A percentile compares a stretch with the other conserved stretches of the same genome.
phyloP scores from a whole-genome alignment of 75 land plant genomes.

The Selaginella tamariscina region DNA sequence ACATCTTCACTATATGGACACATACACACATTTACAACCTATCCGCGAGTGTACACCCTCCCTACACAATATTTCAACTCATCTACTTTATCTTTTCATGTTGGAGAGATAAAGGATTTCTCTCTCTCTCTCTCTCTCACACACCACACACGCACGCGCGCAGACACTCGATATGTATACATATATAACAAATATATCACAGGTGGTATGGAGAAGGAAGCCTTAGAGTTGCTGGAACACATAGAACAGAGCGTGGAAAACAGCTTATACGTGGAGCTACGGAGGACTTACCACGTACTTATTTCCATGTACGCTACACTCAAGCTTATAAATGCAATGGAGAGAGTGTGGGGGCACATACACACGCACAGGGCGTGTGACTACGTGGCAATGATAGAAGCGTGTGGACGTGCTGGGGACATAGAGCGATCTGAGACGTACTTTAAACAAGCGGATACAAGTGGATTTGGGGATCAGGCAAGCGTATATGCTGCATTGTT shows the following conservation, averaged over 20 bases:
- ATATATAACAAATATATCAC: too few species aligned
- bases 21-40: too few species aligned
- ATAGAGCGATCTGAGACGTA: neutral
- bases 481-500: neutral
- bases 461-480: neutral
- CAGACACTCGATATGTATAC: too few species aligned
- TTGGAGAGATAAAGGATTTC: too few species aligned
- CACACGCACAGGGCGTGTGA: neutral
- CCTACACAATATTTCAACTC: too few species aligned
- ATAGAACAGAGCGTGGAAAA: neutral
- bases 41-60: too few species aligned
- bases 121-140: too few species aligned
- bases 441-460: neutral
- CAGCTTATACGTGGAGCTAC: neutral
- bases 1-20: too few species aligned
- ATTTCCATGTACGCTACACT: neutral
- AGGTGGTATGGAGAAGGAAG: neutral
- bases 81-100: too few species aligned
- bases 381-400: neutral
- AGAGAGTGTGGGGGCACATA: neutral
- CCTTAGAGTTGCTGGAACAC: neutral
- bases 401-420: neutral
- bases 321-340: neutral
- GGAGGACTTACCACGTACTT: neutral
- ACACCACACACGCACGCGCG: too few species aligned